Base-by-base conservation (phyloP, 306 rosid species). In the Cyclanthera cordifolia region DNA sequence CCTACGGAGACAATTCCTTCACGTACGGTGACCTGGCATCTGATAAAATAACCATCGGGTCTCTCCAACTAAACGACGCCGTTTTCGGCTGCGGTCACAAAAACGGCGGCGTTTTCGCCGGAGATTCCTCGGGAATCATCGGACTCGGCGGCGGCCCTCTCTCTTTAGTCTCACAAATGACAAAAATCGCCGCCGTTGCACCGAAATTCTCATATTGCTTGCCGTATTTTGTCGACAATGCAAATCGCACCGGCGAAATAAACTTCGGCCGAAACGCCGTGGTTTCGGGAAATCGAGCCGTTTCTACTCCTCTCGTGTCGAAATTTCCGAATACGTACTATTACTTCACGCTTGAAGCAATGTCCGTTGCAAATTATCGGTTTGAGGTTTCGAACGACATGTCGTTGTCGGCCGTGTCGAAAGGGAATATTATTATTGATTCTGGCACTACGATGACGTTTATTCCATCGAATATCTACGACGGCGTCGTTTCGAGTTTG, bases 151-250 rank as follows among this genome's bases (percentile, higher is more conserved):
- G 82, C 1, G 87, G 91, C 1, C 16, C 47, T 0, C 78, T 85
- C 39, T 90, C 95, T 5, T 51, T 90, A 5, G 48, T 85, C 28
- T 82, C 95, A 67, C 91, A 90, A 69, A 8, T 90, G n/a, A 73
- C 59, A 8, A 43, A 54, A 1, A 52, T 59, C 0, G 67, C 64
- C 8, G 5, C 5, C 8, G 73, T 72, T 16, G 13, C 73, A 13
- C 72, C 51, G 0, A 80, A 51, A n/a, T 87, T 87, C 74, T 85
- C 95, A 0, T 84, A 90, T 45, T 85, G 91, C 52, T 63, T 87
- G 70, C 76, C 79, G 0, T 5, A 27, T 0, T 45, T 39, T 30
- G 41, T 43, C 8, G 19, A 9, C 48, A 1, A 59, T 3, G 8
- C 71, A 0, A 17, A 9, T 0, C 58, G 47, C 11, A 54, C 77